These are phyloP conservation scores for Isoetes taiwanensis DNA, from an alignment of 75 land plant species.

Conservation along the genomic window DNA sequence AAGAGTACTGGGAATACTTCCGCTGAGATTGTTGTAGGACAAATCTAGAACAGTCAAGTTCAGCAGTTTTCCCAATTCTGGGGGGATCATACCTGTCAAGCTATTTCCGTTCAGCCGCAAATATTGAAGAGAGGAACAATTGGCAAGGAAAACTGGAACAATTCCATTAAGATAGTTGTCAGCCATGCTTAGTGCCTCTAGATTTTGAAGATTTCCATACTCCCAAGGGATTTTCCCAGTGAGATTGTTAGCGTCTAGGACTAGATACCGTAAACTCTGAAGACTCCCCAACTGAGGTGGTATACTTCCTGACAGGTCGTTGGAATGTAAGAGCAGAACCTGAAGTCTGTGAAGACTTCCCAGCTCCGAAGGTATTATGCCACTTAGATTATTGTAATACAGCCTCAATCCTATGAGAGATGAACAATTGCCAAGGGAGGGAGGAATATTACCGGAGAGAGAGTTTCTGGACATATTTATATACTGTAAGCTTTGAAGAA, in stretches of 20 bases:
- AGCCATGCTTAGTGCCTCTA: constrained; percentile 7
- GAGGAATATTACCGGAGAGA: constrained; percentile 18
- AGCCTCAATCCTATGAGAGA: constrained; percentile 34
- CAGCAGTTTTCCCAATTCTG: constrained; percentile 9
- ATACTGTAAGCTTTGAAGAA: constrained; percentile 4
- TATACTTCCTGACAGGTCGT: constrained; percentile 52
- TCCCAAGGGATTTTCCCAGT: constrained; percentile 46
- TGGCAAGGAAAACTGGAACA: constrained; percentile 15
- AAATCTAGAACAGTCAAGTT: no score
- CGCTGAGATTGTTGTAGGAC: no score
- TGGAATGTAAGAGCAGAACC: constrained; percentile 50
- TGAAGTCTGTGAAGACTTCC: constrained; percentile 36
- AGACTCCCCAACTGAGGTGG: constrained; percentile 40
- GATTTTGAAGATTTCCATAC: constrained; percentile 13
- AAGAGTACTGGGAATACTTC: no score
- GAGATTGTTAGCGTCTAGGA: constrained; percentile 54
- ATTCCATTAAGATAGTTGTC: constrained; percentile 16
- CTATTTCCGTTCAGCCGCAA: constrained; percentile 43
- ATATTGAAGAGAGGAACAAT: constrained; percentile 18
- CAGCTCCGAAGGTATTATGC: constrained; percentile 62
- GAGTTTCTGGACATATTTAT: constrained; percentile 14
- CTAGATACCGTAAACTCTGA: constrained; percentile 32
- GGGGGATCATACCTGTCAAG: constrained; percentile 42
- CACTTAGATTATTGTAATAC: constrained; percentile 37
- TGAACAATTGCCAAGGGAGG: constrained; percentile 14